Base-by-base conservation (phyloP, 2,329 filamentous ascomycete genomes). In the Acrodontium crateriforme region DNA sequence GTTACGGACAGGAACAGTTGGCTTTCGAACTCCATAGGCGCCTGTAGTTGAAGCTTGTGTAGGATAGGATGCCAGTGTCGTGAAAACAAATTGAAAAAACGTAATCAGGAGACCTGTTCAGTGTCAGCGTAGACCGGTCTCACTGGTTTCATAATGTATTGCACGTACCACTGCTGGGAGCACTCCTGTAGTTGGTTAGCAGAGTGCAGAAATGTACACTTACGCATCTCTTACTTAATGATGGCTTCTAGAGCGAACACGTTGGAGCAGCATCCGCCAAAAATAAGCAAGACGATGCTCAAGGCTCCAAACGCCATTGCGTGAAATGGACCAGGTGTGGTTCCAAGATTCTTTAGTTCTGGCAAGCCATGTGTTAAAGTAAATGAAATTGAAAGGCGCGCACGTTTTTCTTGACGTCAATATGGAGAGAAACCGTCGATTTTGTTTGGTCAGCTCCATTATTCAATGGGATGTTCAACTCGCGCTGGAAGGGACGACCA, bases 181-280 rank as follows among this genome's bases (percentile, higher is more conserved):
- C 82, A 51, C 82, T 75, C 55, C 81, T 87, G 39, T 9, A 29
- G 4, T 22, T 8, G 18, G n/a, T 20, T 20, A 20, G 18, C 8
- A 20, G n/a, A 8, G 8, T 22, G 20, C n/a, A 22, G n/a, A n/a
- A n/a, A n/a, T n/a, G n/a, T n/a, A n/a, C n/a, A n/a, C n/a, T n/a
- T n/a, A n/a, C n/a, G 5, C 8, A 14, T 28, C 26, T 60, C 75
- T 69, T 61, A 89, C 80, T 89, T 91, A 50, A 98, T 74, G 45
- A 95, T 92, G 25, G 82, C 80, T 57, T 98, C 89, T 31, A 98
- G 67, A 21, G 87, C 83, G 58, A 92, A 95, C n/a, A 94, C 85
- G 66, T 93, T 93, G 18, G 82, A 83, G 59, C 85, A 93, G 52
- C 84, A 93, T 16, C 89, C 89, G 28, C 89, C 89, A 54, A 98